A percentile compares a stretch with the other conserved stretches of the same genome.
These are phyloP conservation scores for Calocybe cyanea DNA, from an alignment of 768 basidiomycete species.

Conservation along the genomic window DNA sequence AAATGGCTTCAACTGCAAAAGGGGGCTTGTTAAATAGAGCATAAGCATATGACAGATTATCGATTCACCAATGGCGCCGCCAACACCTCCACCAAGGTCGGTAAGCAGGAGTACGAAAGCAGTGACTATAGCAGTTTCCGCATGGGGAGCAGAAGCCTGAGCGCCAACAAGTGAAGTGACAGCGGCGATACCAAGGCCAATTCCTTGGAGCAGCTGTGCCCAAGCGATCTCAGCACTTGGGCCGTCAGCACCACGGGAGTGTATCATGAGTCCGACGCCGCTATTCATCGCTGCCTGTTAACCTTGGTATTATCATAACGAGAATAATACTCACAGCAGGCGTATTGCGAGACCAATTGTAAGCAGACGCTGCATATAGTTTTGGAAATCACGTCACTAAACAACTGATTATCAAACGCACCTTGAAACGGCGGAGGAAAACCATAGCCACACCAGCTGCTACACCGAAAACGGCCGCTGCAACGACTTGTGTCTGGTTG, in stretches of 20 bases:
- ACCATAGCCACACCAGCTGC: slow-evolving; percentile 56
- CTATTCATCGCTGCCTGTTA: slow-evolving; percentile 21
- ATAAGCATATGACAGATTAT: background rate
- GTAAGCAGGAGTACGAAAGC: slow-evolving; percentile 65
- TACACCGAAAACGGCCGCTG: slow-evolving; percentile 62
- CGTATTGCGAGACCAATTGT: slow-evolving; percentile 57
- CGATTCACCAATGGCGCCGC: slow-evolving; percentile 52
- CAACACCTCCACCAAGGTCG: slow-evolving; percentile 65
- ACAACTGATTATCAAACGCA: slow-evolving; percentile 10
- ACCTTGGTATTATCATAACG: background rate
- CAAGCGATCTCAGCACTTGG: slow-evolving; percentile 54
- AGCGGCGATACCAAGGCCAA: slow-evolving; percentile 70
- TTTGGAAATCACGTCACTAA: background rate
- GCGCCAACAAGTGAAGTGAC: slow-evolving; percentile 54
- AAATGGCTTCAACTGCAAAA: slow-evolving; percentile 53
- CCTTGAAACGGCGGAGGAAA: slow-evolving; percentile 53
- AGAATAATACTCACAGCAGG: slow-evolving; percentile 33
- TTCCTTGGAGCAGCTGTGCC: slow-evolving; percentile 69
- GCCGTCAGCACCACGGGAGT: slow-evolving; percentile 60
- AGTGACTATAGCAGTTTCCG: slow-evolving; percentile 64
- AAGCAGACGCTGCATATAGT: slow-evolving; percentile 35
- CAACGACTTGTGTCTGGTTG: slow-evolving; percentile 52
- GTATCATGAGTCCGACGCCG: slow-evolving; percentile 70
- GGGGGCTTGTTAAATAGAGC: background rate
- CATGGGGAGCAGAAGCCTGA: slow-evolving; percentile 62